A percentile compares a stretch with the other conserved stretches of the same genome.
Conservation (phyloP, 192 early-diverging fungal species). For the Lobosporangium transversale region DNA sequence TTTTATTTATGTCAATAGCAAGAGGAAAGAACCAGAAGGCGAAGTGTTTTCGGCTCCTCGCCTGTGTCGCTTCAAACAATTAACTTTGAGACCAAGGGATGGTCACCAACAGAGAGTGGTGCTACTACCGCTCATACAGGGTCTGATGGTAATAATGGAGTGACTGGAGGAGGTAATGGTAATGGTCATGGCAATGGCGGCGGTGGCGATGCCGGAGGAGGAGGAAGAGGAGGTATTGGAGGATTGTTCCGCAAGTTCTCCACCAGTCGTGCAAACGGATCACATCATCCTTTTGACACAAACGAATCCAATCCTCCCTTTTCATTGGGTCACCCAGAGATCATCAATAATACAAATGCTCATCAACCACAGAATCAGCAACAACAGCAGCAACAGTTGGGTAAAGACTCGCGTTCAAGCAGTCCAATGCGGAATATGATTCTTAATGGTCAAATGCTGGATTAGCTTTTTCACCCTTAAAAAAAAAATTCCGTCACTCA, state of each 20-base stretch:
- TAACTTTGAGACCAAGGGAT: too few species aligned
- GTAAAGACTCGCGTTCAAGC: slow-evolving; percentile 16
- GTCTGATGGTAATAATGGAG: too few species aligned
- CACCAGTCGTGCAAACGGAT: not conserved
- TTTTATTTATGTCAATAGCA: not conserved
- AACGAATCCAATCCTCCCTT: slow-evolving; percentile 20
- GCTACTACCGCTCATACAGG: too few species aligned
- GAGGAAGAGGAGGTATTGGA: slow-evolving; percentile 15
- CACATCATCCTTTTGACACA: slow-evolving; percentile 4
- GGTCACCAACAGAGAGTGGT: too few species aligned
- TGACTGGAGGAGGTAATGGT: too few species aligned
- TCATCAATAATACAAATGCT: not conserved
- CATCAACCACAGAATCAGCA: slow-evolving; percentile 8
- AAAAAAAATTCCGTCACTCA: too few species aligned
- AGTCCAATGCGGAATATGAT: slow-evolving; percentile 50
- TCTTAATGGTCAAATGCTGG: slow-evolving; percentile 48
- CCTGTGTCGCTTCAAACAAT: too few species aligned
- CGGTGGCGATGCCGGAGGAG: not conserved
- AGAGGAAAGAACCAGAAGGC: not conserved
- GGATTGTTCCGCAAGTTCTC: slow-evolving; percentile 41
- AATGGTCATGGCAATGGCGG: too few species aligned
- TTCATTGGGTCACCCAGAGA: not conserved
- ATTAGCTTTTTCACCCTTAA: too few species aligned
- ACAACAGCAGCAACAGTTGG: slow-evolving; percentile 5
- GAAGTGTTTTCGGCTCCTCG: slow-evolving; percentile 7